A percentile compares a stretch with the other conserved stretches of the same genome.
phyloP scores from a whole-genome alignment of 768 basidiomycete genomes.

The Auricularia sp. region DNA sequence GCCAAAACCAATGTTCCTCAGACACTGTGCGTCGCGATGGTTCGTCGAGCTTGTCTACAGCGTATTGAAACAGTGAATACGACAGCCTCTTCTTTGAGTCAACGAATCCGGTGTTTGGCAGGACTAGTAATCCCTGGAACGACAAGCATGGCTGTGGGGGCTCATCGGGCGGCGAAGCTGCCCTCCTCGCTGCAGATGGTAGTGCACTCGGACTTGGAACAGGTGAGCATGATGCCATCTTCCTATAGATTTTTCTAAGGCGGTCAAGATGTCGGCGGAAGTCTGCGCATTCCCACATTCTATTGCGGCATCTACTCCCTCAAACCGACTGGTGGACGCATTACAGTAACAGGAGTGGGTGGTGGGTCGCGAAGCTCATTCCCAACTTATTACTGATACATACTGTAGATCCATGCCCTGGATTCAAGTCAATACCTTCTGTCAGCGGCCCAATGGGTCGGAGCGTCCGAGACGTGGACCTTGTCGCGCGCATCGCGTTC shows the following conservation, averaged over 20 bases:
- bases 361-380: conserved; percentile 21
- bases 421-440: conserved; percentile 56
- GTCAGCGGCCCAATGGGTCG: conserved; percentile 60
- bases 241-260: background rate
- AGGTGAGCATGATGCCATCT: conserved; percentile 50
- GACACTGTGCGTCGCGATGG: conserved; percentile 25
- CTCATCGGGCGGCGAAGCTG: conserved; percentile 77
- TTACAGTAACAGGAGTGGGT: conserved; percentile 40
- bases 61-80: background rate
- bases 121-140: conserved; percentile 64
- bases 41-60: background rate
- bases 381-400: background rate
- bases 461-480: conserved; percentile 59
- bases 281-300: conserved; percentile 68
- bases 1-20: background rate
- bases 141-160: conserved; percentile 47
- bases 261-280: conserved; percentile 29
- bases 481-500: conserved; percentile 41
- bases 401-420: conserved; percentile 42
- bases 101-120: conserved; percentile 67
- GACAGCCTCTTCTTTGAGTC: conserved; percentile 63
- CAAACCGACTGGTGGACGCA: conserved; percentile 56
- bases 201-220: conserved; percentile 71
- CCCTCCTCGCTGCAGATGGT: conserved; percentile 71
- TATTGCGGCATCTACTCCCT: conserved; percentile 74